Evolutionary conservation across 352 stramenopile genomes (phyloP).

Genomic region (Globisporangium takayamanum): DNA sequence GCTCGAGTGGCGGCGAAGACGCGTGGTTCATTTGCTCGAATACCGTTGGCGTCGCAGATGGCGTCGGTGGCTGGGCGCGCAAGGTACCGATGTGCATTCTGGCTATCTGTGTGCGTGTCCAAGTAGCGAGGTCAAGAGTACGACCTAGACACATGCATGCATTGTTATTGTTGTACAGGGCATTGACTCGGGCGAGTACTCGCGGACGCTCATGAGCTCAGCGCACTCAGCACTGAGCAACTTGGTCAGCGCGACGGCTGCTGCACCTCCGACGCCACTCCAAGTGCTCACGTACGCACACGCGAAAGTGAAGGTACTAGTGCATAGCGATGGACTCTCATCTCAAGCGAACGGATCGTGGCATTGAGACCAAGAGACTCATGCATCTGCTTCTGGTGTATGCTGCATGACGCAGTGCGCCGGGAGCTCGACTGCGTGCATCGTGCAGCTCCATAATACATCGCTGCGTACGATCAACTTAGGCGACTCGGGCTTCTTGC

Average conservation of each 20-base stretch:
- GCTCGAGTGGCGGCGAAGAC: constrained; percentile 76
- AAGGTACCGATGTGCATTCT: constrained; percentile 32
- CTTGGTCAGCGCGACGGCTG: constrained; percentile 1
- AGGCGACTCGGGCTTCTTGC: constrained; percentile 92
- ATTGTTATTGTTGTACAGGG: constrained; percentile 24
- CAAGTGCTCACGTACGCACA: constrained; percentile 70
- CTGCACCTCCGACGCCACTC: constrained; percentile 39
- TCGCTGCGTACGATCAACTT: constrained; percentile 87
- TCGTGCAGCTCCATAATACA: constrained; percentile 64
- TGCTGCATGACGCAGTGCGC: constrained; percentile 28
- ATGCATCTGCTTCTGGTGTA: not conserved
- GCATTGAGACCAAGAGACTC: not conserved
- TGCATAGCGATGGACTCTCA: not conserved
- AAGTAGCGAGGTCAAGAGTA: not conserved
- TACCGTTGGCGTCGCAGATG: constrained; percentile 80
- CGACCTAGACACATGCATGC: not conserved
- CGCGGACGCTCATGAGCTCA: constrained; percentile 69
- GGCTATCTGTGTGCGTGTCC: too few species aligned
- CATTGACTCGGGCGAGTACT: constrained; percentile 86
- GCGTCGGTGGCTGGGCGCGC: constrained; percentile 80
- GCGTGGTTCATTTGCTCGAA: constrained; percentile 76
- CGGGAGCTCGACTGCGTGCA: constrained; percentile 82
- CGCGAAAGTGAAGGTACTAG: constrained; percentile 42
- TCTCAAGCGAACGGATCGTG: not conserved
- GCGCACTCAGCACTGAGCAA: constrained; percentile 24